A percentile compares a stretch with the other conserved stretches of the same genome.
phyloP scores from a whole-genome alignment of 495 filamentous ascomycete genomes.

The Amphirosellinia nigrospora region DNA sequence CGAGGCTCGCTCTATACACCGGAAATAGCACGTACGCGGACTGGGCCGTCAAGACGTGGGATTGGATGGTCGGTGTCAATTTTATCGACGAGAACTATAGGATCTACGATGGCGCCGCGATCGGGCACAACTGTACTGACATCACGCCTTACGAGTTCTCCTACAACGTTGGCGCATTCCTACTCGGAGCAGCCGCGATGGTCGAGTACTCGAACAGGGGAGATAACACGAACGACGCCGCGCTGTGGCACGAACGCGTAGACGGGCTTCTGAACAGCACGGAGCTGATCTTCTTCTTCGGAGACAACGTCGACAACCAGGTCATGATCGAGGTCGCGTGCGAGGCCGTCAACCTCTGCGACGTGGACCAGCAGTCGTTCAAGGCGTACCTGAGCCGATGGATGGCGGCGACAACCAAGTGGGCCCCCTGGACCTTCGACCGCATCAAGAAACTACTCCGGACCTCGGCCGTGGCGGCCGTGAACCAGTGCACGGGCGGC shows the following conservation, averaged over 20 bases:
- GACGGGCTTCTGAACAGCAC: slow-evolving; percentile 60
- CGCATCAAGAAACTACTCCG: slow-evolving; percentile 67
- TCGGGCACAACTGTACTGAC: slow-evolving; percentile 55
- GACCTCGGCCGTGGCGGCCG: slow-evolving; percentile 69
- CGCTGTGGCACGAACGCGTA: slow-evolving; percentile 60
- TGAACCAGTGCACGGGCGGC: slow-evolving; percentile 66
- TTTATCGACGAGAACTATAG: slow-evolving; percentile 58
- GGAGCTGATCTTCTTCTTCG: slow-evolving; percentile 61
- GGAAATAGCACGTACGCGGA: slow-evolving; percentile 70
- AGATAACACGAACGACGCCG: slow-evolving; percentile 53
- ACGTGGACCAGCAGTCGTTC: slow-evolving; percentile 73
- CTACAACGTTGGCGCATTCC: slow-evolving; percentile 72
- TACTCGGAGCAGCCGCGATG: slow-evolving; percentile 74
- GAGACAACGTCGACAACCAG: slow-evolving; percentile 40
- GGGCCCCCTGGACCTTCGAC: slow-evolving; percentile 68
- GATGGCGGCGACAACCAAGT: slow-evolving; percentile 73
- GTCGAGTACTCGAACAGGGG: slow-evolving; percentile 35
- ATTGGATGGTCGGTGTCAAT: slow-evolving; percentile 64
- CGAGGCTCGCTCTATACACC: slow-evolving; percentile 75
- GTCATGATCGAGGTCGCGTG: slow-evolving; percentile 76
- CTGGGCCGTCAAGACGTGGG: slow-evolving; percentile 73
- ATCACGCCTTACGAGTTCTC: slow-evolving; percentile 65
- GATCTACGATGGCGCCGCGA: slow-evolving; percentile 64
- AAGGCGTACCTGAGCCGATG: slow-evolving; percentile 76
- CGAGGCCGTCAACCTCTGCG: slow-evolving; percentile 65